Evolutionary conservation across 208 protist genomes (phyloP).

Genomic region (Porcisia hertigi): DNA sequence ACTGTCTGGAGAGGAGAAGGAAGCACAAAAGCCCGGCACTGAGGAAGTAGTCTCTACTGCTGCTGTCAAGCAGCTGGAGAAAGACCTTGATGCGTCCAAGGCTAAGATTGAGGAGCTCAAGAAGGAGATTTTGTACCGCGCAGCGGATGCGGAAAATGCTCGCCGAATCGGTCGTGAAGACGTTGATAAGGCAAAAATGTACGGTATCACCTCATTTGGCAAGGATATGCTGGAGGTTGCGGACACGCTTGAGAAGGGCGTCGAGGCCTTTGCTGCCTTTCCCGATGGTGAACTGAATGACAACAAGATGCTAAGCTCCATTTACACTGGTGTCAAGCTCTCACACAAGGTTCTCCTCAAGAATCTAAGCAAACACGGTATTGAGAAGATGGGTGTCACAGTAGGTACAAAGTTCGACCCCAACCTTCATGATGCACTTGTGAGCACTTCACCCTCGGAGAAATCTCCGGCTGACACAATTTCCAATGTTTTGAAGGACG

Average conservation of each 20-base stretch:
- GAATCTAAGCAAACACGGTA: slow-evolving; percentile 83
- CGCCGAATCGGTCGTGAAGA: slow-evolving; percentile 89
- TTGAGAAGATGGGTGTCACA: slow-evolving; percentile 82
- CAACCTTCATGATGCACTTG: slow-evolving; percentile 90
- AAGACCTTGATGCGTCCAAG: slow-evolving; percentile 67
- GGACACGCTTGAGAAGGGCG: slow-evolving; percentile 90
- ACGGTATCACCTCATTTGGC: slow-evolving; percentile 87
- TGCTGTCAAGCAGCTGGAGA: slow-evolving; percentile 54
- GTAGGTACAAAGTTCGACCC: slow-evolving; percentile 85
- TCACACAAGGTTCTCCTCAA: slow-evolving; percentile 86
- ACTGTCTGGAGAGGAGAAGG: slow-evolving; percentile 27
- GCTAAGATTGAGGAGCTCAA: slow-evolving; percentile 67
- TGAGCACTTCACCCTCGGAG: slow-evolving; percentile 67
- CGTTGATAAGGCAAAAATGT: slow-evolving; percentile 88
- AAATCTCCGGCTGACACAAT: slow-evolving; percentile 56
- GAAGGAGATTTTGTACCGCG: slow-evolving; percentile 86
- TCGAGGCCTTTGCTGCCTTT: slow-evolving; percentile 69
- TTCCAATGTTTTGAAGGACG: slow-evolving; percentile 87
- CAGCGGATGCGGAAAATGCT: slow-evolving; percentile 90
- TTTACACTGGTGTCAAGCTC: slow-evolving; percentile 86
- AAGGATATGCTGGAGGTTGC: slow-evolving; percentile 93
- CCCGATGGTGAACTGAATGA: slow-evolving; percentile 49
- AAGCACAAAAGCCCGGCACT: slow-evolving; percentile 3
- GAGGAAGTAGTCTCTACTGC: slow-evolving; percentile 38
- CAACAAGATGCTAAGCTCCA: slow-evolving; percentile 61